Evolutionary conservation across 768 basidiomycete species (phyloP).

Genomic region (Rhodosporidiobolus odoratus): DNA sequence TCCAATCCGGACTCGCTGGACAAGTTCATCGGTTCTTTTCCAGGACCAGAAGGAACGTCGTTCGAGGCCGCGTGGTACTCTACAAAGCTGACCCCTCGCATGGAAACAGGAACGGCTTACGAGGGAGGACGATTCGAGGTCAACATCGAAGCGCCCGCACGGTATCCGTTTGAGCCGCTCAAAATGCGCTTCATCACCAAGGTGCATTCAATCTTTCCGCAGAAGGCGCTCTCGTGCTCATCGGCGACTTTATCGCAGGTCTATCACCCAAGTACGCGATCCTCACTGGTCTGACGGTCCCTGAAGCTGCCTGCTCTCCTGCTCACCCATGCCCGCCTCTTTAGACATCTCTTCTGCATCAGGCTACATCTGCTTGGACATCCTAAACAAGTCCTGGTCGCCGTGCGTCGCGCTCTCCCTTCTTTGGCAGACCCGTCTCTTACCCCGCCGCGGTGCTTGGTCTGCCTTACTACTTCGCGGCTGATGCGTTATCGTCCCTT

Average conservation of each 20-base stretch:
- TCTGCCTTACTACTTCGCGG: constrained; percentile 6
- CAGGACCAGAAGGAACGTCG: constrained; percentile 20
- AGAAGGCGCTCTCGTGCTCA: background rate
- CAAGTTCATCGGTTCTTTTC: constrained; percentile 22
- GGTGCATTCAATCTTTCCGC: background rate
- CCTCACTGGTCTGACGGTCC: too few species aligned
- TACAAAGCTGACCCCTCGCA: background rate
- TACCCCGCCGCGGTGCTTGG: background rate
- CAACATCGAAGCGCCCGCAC: constrained; percentile 11
- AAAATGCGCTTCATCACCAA: constrained; percentile 96
- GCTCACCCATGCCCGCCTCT: background rate
- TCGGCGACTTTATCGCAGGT: constrained; percentile 1
- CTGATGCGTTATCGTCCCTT: constrained; percentile 7
- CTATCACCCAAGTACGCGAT: constrained; percentile 25
- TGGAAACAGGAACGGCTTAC: constrained; percentile 19
- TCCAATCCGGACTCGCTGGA: constrained; percentile 12
- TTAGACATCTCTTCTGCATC: constrained; percentile 86
- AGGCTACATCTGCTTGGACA: constrained; percentile 75
- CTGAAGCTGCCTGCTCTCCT: too few species aligned
- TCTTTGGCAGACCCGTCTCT: background rate
- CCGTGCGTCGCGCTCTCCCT: background rate
- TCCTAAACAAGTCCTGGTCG: constrained; percentile 48
- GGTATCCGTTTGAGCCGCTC: constrained; percentile 62
- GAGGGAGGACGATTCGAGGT: constrained; percentile 34
- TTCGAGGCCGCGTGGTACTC: too few species aligned